These are phyloP conservation scores for Alternaria brassicicola DNA, from an alignment of 2,329 filamentous ascomycete species.

Conservation along the genomic window DNA sequence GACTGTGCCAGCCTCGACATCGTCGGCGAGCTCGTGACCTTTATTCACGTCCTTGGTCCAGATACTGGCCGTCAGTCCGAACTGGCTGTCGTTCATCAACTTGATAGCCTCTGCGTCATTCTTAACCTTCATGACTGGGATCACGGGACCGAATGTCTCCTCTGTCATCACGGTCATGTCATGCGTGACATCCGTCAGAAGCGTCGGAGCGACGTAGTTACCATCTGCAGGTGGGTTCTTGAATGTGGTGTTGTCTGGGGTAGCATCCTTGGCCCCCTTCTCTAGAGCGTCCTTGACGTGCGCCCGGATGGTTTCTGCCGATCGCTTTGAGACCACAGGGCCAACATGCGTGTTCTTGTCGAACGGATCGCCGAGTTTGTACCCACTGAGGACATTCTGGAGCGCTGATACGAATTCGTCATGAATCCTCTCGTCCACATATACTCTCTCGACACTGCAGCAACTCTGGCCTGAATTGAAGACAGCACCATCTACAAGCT, in stretches of 20 bases:
- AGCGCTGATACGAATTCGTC: constrained; percentile 80
- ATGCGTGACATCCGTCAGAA: constrained; percentile 80
- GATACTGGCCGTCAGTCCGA: constrained; percentile 93
- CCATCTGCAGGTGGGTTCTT: constrained; percentile 73
- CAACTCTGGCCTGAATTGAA: constrained; percentile 99
- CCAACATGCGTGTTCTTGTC: constrained; percentile 81
- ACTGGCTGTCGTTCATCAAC: constrained; percentile 94
- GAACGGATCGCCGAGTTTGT: constrained; percentile 87
- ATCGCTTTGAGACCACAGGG: constrained; percentile 82
- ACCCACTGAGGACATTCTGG: constrained; percentile 76
- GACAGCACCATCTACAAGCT: constrained; percentile 93
- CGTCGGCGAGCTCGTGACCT: constrained; percentile 77
- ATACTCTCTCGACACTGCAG: constrained; percentile 89
- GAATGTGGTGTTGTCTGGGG: constrained; percentile 82
- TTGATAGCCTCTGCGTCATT: constrained; percentile 79
- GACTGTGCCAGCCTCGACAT: constrained; percentile 90
- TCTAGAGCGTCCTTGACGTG: constrained; percentile 83
- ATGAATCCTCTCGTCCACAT: constrained; percentile 84
- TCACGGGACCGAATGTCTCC: constrained; percentile 93
- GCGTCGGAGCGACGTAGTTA: constrained; percentile 86
- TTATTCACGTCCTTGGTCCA: constrained; percentile 87
- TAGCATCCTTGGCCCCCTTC: constrained; percentile 83
- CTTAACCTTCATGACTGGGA: constrained; percentile 86
- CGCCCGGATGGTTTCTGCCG: constrained; percentile 74
- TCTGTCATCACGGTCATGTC: constrained; percentile 88